Percentiles rank a stretch among this genome's conserved stretches.
Conservation (phyloP, 345 rosid species). For the Hibiscus mutabilis region DNA sequence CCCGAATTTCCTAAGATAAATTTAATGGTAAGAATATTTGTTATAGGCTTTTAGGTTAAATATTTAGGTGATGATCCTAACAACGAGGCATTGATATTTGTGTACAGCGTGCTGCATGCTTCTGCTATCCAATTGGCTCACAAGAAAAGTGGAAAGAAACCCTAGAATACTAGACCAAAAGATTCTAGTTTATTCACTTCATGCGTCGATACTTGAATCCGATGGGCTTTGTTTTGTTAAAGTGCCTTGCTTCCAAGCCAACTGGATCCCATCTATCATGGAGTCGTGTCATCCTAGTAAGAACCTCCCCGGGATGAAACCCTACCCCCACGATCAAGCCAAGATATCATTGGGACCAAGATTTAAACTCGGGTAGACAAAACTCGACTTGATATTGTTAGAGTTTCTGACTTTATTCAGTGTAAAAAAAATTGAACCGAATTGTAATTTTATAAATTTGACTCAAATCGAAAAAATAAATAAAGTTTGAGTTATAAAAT, state of each 20-base stretch:
- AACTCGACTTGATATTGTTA: too few species aligned
- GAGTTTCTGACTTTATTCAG: too few species aligned
- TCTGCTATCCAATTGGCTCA: not conserved
- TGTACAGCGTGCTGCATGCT: not conserved
- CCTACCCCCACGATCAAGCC: not conserved
- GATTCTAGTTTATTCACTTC: not conserved
- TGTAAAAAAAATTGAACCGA: too few species aligned
- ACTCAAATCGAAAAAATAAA: too few species aligned
- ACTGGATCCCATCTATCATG: not conserved
- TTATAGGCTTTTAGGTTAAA: too few species aligned
- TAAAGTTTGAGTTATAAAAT: too few species aligned
- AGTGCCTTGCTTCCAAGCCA: not conserved
- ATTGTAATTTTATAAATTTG: too few species aligned
- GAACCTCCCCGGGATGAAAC: not conserved
- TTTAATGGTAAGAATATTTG: too few species aligned
- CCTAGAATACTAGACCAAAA: not conserved
- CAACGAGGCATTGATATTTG: not conserved
- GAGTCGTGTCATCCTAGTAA: not conserved
- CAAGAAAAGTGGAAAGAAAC: not conserved
- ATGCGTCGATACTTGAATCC: not conserved
- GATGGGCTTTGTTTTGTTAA: not conserved
- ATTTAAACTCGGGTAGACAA: too few species aligned
- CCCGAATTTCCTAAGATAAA: too few species aligned
- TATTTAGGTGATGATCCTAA: not conserved
- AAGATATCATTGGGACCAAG: not conserved